Base-by-base conservation (phyloP, 108 stramenopile genomes). In the Phaeodactylum tricornutum region DNA sequence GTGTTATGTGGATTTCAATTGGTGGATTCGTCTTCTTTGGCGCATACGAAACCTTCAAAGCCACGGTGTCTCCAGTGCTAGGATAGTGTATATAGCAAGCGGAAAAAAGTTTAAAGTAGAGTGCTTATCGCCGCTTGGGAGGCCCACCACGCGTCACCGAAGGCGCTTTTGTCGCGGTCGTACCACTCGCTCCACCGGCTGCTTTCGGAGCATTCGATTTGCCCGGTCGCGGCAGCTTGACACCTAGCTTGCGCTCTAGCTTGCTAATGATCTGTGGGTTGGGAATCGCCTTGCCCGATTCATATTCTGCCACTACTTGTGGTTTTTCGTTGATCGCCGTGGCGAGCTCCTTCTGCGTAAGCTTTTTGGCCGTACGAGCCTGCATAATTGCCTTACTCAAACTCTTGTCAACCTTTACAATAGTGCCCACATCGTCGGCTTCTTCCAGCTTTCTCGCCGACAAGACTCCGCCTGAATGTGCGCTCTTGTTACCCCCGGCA, bases 11-110 rank as follows among this genome's bases (percentile, higher is more conserved):
- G 87, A 98, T 99, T 50, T 87, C 93, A 0, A 77, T 99, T 24
- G 98, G 98, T 23, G 98, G 98, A 7, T 94, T 96, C 74, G 89
- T 99, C 29, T 99, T 97, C 61, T 97, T 99, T 61, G 96, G 96
- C 3, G 92, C 94, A 8, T 99, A 96, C 57, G 96, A 99, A 37
- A 23, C 50, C n/a, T n/a, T n/a, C n/a, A n/a, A n/a, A n/a, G n/a
- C n/a, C n/a, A n/a, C n/a, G n/a, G n/a, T n/a, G n/a, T n/a, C n/a
- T n/a, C n/a, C n/a, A n/a, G n/a, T n/a, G n/a, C n/a, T n/a, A n/a
- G n/a, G n/a, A n/a, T n/a, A n/a, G n/a, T n/a, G n/a, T n/a, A n/a
- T n/a, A n/a, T n/a, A n/a, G n/a, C n/a, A n/a, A n/a, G n/a, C n/a
- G n/a, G n/a, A n/a, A n/a, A n/a, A n/a, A n/a, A n/a, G n/a, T n/a